Evolutionary conservation across 129 eudicot species (phyloP).

Genomic region (carrot (Daucus carota)): DH1_v3.0 NC_030388.2:24329501-24330000

Average conservation of each 20-base stretch:
- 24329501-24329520: background rate
- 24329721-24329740: slow-evolving; percentile 84
- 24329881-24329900: slow-evolving; percentile 41
- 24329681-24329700: slow-evolving; percentile 44
- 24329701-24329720: slow-evolving; percentile 85
- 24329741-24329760: slow-evolving; percentile 33
- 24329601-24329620: slow-evolving; percentile 42
- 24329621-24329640: slow-evolving; percentile 77
- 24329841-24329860: background rate
- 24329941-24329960: slow-evolving; percentile 53
- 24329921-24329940: slow-evolving; percentile 38
- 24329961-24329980: slow-evolving; percentile 26
- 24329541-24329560: slow-evolving; percentile 41
- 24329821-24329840: background rate
- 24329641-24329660: slow-evolving; percentile 68
- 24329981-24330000: background rate
- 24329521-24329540: background rate
- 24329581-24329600: slow-evolving; percentile 48
- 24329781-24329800: slow-evolving; percentile 55
- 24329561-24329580: slow-evolving; percentile 32
- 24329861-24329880: background rate
- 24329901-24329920: slow-evolving; percentile 40
- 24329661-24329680: slow-evolving; percentile 76
- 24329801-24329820: background rate
- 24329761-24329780: slow-evolving; percentile 65